phyloP scores from a whole-genome alignment of 352 stramenopile genomes.

The Plasmopara halstedii region DNA sequence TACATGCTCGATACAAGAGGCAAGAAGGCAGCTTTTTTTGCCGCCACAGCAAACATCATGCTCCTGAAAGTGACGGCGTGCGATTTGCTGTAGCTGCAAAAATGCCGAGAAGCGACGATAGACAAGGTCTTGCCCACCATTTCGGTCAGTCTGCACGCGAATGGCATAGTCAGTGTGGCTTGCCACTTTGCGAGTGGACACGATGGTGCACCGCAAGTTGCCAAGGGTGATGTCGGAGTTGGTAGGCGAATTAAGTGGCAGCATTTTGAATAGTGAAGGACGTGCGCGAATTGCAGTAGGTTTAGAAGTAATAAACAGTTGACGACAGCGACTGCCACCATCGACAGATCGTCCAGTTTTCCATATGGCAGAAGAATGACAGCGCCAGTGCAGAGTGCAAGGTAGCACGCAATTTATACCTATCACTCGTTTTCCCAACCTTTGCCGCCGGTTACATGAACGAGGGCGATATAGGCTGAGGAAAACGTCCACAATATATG shows the following conservation, averaged over 20 bases:
- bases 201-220: constrained; percentile 48
- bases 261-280: constrained; percentile 14
- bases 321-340: neutral
- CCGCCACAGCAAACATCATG: constrained; percentile 55
- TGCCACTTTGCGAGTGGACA: constrained; percentile 68
- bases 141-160: constrained; percentile 56
- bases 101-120: constrained; percentile 84
- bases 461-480: too few relatives aligned
- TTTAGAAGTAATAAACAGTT: constrained; percentile 19
- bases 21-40: constrained; percentile 56
- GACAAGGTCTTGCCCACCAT: constrained; percentile 52
- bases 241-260: constrained; percentile 20
- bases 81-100: constrained; percentile 73
- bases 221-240: constrained; percentile 31
- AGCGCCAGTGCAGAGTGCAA: neutral
- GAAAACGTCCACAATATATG: too few relatives aligned
- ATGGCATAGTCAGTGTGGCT: constrained; percentile 84
- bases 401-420: neutral
- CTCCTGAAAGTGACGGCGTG: constrained; percentile 60
- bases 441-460: neutral
- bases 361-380: too few relatives aligned
- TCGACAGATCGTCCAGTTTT: constrained; percentile 17
- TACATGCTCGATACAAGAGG: constrained; percentile 56
- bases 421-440: neutral
- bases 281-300: constrained; percentile 11